A percentile compares a stretch with the other conserved stretches of the same genome.
These are phyloP conservation scores for Cystofilobasidium bisporidii DNA, from an alignment of 768 basidiomycete genomes.

Conservation along the genomic window DNA sequence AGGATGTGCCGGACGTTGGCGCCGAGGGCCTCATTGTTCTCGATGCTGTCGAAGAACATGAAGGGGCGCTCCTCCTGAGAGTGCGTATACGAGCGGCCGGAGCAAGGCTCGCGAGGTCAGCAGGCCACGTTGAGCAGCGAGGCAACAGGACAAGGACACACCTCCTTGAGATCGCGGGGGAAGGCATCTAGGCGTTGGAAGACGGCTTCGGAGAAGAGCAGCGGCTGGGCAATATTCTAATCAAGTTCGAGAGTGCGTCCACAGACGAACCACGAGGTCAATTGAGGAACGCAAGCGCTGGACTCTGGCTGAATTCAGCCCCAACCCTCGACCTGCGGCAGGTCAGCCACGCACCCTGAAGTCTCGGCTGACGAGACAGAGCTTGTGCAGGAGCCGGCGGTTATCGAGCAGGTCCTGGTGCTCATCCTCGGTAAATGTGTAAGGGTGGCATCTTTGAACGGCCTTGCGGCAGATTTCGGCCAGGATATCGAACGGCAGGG, in stretches of 20 bases:
- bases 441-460: neutral
- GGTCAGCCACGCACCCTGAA: neutral
- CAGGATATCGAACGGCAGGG: no score
- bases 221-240: neutral
- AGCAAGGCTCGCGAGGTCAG: no score
- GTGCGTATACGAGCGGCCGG: no score
- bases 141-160: no score
- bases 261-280: no score
- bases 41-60: neutral
- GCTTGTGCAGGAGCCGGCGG: neutral
- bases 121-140: no score
- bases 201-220: slow-evolving; percentile 3
- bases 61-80: neutral
- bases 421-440: neutral
- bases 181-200: neutral
- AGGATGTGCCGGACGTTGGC: neutral
- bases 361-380: neutral
- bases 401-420: neutral
- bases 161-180: neutral
- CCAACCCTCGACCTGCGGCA: neutral
- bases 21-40: neutral
- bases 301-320: no score
- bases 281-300: neutral
- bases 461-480: neutral
- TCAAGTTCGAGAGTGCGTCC: no score